These are phyloP conservation scores for Daldinia vernicosa DNA, from an alignment of 495 filamentous ascomycete species.

Conservation along the genomic window DNA sequence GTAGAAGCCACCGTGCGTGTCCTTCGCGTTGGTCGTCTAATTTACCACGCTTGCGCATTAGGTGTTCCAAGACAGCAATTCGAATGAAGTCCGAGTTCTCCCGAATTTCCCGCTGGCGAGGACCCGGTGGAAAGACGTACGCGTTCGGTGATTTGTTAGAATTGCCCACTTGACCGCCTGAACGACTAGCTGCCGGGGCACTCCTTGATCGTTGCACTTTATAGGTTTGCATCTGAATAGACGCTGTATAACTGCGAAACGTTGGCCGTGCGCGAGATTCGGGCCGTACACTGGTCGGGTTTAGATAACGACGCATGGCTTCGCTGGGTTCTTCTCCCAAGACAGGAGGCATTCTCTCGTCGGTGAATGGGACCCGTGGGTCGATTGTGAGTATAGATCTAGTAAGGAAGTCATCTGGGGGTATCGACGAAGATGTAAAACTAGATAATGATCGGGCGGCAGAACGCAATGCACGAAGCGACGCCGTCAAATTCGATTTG, in stretches of 20 bases:
- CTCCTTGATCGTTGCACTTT: constrained; percentile 59
- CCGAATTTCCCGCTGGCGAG: constrained; percentile 85
- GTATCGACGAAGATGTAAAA: constrained; percentile 75
- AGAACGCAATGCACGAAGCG: constrained; percentile 82
- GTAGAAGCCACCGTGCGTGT: constrained; percentile 84
- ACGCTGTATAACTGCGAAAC: constrained; percentile 67
- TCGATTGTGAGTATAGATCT: constrained; percentile 82
- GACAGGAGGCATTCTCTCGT: constrained; percentile 85
- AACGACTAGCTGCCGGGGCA: constrained; percentile 51
- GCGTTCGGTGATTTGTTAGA: constrained; percentile 53
- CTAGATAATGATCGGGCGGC: constrained; percentile 85
- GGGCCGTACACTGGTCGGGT: constrained; percentile 76
- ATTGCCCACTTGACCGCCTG: constrained; percentile 41
- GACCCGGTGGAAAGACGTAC: constrained; percentile 49
- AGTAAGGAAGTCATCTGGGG: constrained; percentile 88
- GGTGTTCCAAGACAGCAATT: constrained; percentile 95
- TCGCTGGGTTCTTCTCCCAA: constrained; percentile 80
- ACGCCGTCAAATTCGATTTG: constrained; percentile 95
- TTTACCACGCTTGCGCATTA: constrained; percentile 93
- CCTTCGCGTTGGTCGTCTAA: constrained; percentile 85
- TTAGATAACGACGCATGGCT: constrained; percentile 90
- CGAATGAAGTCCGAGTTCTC: constrained; percentile 96
- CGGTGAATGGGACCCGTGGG: constrained; percentile 76
- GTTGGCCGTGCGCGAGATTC: constrained; percentile 55
- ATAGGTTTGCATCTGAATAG: constrained; percentile 90